Base-by-base conservation (phyloP, 306 rosid species). In the Vigna angularis region DNA sequence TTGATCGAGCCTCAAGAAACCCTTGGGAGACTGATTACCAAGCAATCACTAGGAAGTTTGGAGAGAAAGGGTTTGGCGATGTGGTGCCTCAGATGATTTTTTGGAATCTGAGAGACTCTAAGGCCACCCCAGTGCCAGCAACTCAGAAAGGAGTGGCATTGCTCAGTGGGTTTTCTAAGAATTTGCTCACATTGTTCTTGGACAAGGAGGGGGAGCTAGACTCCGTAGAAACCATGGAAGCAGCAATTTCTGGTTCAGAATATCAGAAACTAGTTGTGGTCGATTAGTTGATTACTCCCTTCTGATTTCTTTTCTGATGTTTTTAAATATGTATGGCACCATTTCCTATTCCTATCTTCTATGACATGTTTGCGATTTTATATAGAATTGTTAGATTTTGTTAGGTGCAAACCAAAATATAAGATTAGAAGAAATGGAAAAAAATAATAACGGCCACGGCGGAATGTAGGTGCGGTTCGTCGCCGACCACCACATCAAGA, bases 151-250 rank as follows among this genome's bases (percentile, higher is more conserved):
- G 97, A 28, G 97, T 92, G 69, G 93, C 94, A 0, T 57, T 90
- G 42, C 87, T 92, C 2, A 87, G 94, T 59, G 97, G 93, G 38
- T 91, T 83, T 42, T 91, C 97, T 1, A 91, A 91, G 93, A 91
- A 91, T 85, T 50, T 91, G 68, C 45, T 89, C 79, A 88, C 80
- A n/a, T 17, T 90, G 64, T 90, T 91, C 82, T 40, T 89, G 82
- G 84, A 86, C 24, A 78, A 82, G 12, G 88, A 81, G 5, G 92
- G 92, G 0, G 79, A 72, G 4, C 26, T 86, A n/a, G 72, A 58
- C 70, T 86, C 91, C 1, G 58, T 17, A 47, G 45, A 32, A 3
- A 71, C 83, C 70, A 84, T 83, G 90, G 85, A 81, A 80, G 68
- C 70, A 36, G 91, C 91, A 0, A 86, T 87, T 13, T 67, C 86